Conservation (phyloP, 2,329 filamentous ascomycete species). For the Penicillium sumatraense region DNA sequence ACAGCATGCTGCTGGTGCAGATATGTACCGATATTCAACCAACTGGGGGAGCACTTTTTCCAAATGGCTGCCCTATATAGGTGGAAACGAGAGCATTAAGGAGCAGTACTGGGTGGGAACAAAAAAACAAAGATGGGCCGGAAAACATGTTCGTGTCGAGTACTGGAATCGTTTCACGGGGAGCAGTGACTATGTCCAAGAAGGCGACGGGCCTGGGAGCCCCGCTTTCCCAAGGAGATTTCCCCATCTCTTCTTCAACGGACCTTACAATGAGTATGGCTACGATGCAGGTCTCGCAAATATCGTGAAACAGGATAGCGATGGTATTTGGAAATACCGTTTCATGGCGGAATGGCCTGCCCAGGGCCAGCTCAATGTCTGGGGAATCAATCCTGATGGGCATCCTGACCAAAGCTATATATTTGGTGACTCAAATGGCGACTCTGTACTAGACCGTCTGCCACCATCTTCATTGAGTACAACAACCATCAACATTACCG, state of each 20-base stretch:
- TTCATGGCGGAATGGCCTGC: constrained; percentile 69
- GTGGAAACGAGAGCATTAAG: constrained; percentile 54
- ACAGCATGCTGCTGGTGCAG: constrained; percentile 66
- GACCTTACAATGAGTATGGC: constrained; percentile 66
- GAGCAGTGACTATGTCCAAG: constrained; percentile 64
- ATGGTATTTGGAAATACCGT: constrained; percentile 61
- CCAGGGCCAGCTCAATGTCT: constrained; percentile 66
- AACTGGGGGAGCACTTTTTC: constrained; percentile 66
- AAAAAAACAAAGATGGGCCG: constrained; percentile 61
- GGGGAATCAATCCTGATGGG: constrained; percentile 69
- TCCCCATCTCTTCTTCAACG: constrained; percentile 67
- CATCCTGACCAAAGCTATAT: constrained; percentile 64
- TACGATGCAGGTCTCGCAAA: constrained; percentile 65
- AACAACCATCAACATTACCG: constrained; percentile 64
- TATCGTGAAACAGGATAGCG: constrained; percentile 53
- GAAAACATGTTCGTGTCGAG: constrained; percentile 66
- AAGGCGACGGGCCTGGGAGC: constrained; percentile 56
- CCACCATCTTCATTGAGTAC: constrained; percentile 62
- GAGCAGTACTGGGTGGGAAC: constrained; percentile 63
- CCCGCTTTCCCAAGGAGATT: constrained; percentile 60
- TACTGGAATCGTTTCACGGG: constrained; percentile 65
- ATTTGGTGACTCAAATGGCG: constrained; percentile 65
- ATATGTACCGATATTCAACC: constrained; percentile 65
- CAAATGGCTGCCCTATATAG: constrained; percentile 61
- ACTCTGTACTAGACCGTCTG: constrained; percentile 65